Base-by-base conservation (phyloP, 2,329 filamentous ascomycete genomes). In the Beauveria medogensis region DNA sequence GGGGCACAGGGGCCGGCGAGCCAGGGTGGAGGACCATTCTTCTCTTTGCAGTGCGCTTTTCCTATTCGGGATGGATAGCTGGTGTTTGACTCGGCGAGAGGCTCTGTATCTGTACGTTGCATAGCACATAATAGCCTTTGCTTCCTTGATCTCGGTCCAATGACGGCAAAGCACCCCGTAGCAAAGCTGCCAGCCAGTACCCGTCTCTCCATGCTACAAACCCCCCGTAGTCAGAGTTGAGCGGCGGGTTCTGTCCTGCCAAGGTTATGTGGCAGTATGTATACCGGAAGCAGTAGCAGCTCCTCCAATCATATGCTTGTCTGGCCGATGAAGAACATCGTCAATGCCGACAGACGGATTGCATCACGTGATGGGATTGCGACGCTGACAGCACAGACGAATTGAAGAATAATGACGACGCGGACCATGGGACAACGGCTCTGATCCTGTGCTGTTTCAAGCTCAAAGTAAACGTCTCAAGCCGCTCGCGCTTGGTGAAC, bases 31-130 rank as follows among this genome's bases (percentile, higher is more conserved):
- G 40, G 58, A 40, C 40, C 40, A 22, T 47, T 53, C 50, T 22
- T 52, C 52, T 52, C 47, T 34, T 59, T 53, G 57, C 22, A 47
- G 50, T 47, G 57, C 57, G 57, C 57, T 53, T 59, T 59, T 53
- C 57, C 57, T 59, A 59, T 59, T 59, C 28, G 48, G 57, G 57
- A 24, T 12, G 47, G 16, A 46, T 59, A 26, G 40, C 20, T 46
- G 40, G 26, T 53, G 57, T 30, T 46, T 20, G 57, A 54, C 40
- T 59, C 48, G 20, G 37, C 47, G 4, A 16, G 57, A 54, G 22
- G 20, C 37, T 22, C 51, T 54, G 57, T 59, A 46, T 59, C 48
- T 59, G 48, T 54, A 53, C 48, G 26, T 59, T 26, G 18, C 7
- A 28, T 59, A 59, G 56, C 34, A 51, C 30, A 59, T 46, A 30